Evolutionary conservation across 1,139 yeast genomes (phyloP), one percentile per base, ranked within the genome.

Genomic region (Candida anutae): DNA sequence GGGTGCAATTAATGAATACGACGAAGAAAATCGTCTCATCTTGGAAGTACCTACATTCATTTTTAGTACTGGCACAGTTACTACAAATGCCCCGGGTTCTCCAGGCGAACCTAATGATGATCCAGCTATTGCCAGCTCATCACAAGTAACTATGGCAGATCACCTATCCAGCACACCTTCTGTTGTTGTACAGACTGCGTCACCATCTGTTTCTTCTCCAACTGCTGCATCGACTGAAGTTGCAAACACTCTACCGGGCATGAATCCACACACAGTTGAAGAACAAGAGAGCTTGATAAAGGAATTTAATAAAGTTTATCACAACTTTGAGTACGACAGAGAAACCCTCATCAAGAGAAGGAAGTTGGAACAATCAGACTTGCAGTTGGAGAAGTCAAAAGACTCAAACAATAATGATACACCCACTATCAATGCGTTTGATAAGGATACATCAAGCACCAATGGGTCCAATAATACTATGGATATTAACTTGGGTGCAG

Each of bases 271-370:
- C 15, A 30, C 45, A 10, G 35, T 51, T 13, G 64, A 61, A 28
- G 66, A 61, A 13, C 65, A 60, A 33, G 69, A 59, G 28, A 48
- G 46, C 21, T 43, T 62, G 21, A 58, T 65, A 16, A 55, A 49
- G 28, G 69, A 62, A 37, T 63, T 62, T 42, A 65, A 62, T 43
- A 80, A 70, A 45, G 74, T 82, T 23, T 87, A 85, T 46, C 95
- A 87, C 46, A 77, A 74, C 35, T 84, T 85, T 48, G 97, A 88
- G 46, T 73, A 74, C 38, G 96, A 87, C 48, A 61, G 75, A 39
- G 94, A 83, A 33, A 82, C 90, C 1, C 62, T 84, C 28, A 62
- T 78, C 31, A 84, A 85, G 43, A 68, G 94, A 46, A 57, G 87
- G 38, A 83, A 79, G 44, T 60, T 87, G 22, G 94, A 84, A 44